Base-by-base conservation (phyloP, 768 basidiomycete species). In the Boletus pseudopeckii region DNA sequence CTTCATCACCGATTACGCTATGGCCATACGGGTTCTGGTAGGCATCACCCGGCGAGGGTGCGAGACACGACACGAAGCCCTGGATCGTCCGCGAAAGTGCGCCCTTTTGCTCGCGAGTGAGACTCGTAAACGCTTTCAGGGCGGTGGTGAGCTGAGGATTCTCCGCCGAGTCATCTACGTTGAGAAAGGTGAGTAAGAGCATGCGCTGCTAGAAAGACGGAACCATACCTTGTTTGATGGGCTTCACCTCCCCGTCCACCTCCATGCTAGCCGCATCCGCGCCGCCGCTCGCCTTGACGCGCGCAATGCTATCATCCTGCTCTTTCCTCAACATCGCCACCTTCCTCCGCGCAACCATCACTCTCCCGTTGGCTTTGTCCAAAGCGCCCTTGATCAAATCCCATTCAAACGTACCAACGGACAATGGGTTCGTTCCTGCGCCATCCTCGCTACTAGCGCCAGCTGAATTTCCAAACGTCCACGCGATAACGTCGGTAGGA, bases 291-390 rank as follows among this genome's bases (percentile, higher is more conserved):
- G 88, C 88, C 58, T 86, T 90, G 34, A 76, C 87, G 44, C 83
- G 79, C 20, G 91, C 94, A 26, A 86, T 79, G 18, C 81, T 86
- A 57, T 91, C 89, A 59, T 97, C 93, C 33, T 94, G 93, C 64
- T 95, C 94, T 70, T 90, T 90, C 67, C 89, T 80, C 61, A 97
- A 70, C 7, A 77, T 77, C 1, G 80, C 78, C 6, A 95, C 84
- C 66, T 87, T 89, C 55, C 83, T 76, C 66, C 85, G 78, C 18
- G 92, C 87, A 40, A 86, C 82, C 55, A 84, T 79, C 24, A 96
- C 90, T 28, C 94, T 78, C 13, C 94, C 94, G 66, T 92, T 91
- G 6, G 92, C 87, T 73, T 98, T 97, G 65, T 95, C 90, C 58
- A 98, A 66, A 2, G 88, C 91, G 17, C 82, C 84, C 67, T 82